Conservation (phyloP, 192 early-diverging fungal genomes). For the Chytriomyces sp. region DNA sequence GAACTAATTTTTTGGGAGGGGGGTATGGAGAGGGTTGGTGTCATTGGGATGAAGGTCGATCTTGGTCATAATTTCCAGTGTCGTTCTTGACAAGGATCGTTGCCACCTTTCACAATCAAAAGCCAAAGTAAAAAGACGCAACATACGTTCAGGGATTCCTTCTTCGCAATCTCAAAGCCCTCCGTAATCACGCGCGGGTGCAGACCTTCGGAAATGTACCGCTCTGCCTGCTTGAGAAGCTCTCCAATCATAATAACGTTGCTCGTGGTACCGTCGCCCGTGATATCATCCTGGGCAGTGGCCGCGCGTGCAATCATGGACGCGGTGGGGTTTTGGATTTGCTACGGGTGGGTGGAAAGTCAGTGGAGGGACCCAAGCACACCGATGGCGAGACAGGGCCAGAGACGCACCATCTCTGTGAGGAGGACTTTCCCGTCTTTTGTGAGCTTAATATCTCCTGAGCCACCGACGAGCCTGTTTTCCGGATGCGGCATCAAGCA, state of each 20-base stretch:
- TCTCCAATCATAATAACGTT: slow-evolving; percentile 97
- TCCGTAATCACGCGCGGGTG: slow-evolving; percentile 95
- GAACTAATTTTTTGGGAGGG: slow-evolving; percentile 74
- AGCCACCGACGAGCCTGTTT: slow-evolving; percentile 88
- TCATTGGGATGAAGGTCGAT: no score
- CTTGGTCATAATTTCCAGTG: no score
- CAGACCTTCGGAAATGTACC: slow-evolving; percentile 92
- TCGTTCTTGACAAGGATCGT: no score
- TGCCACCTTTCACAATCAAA: no score
- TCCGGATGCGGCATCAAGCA: no score
- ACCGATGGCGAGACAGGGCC: not conserved
- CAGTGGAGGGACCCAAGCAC: no score
- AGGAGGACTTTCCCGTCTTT: slow-evolving; percentile 99
- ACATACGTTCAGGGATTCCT: slow-evolving; percentile 80
- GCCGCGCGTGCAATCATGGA: slow-evolving; percentile 99
- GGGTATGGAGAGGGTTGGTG: not conserved
- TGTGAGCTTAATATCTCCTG: slow-evolving; percentile 94
- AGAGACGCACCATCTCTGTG: slow-evolving; percentile 92
- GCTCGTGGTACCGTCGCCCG: slow-evolving; percentile 97
- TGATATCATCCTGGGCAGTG: slow-evolving; percentile 98
- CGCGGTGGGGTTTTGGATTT: slow-evolving; percentile 99
- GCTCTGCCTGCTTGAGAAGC: slow-evolving; percentile 93
- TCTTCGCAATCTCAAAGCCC: slow-evolving; percentile 96
- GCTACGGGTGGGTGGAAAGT: slow-evolving; percentile 47
- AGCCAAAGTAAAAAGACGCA: no score